These are phyloP conservation scores for Coffea eugenioides DNA, from an alignment of 257 asterid species.

Conservation along the genomic window DNA sequence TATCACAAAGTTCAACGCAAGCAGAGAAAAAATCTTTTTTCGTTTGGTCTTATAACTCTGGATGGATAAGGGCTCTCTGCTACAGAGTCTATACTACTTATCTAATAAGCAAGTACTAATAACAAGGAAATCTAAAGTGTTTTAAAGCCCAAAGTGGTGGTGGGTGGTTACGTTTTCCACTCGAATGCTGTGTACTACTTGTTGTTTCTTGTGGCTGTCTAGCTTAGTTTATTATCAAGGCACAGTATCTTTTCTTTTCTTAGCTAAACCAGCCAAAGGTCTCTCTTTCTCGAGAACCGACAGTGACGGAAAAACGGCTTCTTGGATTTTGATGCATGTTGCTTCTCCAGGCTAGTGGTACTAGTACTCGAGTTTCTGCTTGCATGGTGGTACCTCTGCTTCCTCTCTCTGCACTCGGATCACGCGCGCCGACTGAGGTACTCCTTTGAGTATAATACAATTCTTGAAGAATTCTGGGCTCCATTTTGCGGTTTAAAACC, in stretches of 20 bases:
- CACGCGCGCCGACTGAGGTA: neutral
- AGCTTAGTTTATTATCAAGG: neutral
- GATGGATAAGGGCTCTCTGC: neutral
- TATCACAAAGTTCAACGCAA: neutral
- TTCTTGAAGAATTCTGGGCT: conserved; percentile 1
- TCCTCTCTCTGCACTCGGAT: neutral
- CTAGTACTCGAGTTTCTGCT: neutral
- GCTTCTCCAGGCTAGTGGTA: conserved; percentile 3
- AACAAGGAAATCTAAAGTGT: neutral
- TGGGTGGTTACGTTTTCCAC: neutral
- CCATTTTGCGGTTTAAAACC: neutral
- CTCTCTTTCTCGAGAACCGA: conserved; percentile 16
- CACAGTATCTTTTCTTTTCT: neutral
- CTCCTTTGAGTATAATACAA: neutral
- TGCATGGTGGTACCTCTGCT: conserved; percentile 2
- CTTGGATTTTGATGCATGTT: conserved; percentile 13
- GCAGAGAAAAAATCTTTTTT: neutral
- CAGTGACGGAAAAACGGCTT: neutral
- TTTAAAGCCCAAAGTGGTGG: neutral
- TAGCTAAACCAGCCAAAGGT: neutral
- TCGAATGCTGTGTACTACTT: neutral
- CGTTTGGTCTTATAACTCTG: neutral
- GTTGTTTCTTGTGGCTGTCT: neutral
- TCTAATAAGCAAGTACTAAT: neutral
- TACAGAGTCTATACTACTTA: neutral